Base-by-base conservation (phyloP, 1,284 basidiomycete species). In the Taiwanofungus camphoratus region DNA sequence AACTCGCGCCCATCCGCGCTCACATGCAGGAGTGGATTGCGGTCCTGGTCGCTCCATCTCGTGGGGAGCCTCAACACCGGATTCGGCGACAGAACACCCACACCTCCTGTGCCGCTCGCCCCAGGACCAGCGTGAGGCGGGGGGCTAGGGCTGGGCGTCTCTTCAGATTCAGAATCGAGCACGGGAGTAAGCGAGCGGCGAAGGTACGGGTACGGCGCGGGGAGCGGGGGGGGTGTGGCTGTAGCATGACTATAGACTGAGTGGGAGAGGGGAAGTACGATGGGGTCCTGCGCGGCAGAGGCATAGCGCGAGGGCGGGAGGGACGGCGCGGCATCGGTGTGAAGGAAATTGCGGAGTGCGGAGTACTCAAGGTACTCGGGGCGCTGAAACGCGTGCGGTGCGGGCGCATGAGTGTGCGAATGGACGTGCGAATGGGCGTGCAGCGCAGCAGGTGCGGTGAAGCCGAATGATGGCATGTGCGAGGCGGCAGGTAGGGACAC, bases 291-390 rank as follows among this genome's bases (percentile, higher is more conserved):
- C 26, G 39, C 44, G 39, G 30, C 24, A 9, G 35, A 31, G 12
- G 36, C 29, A 31, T 52, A 74, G 24, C 71, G 65, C 40, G 57
- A 61, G 6, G 66, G 62, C 34, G 69, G 60, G 37, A 68, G 55
- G 13, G 65, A 50, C 2, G 72, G 59, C 2, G 72, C 65, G 1
- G 71, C 55, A 48, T 87, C 84, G 1, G 81, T 79, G 45, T 78
- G 77, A 7, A 90, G 65, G 44, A 83, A 62, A 52, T 87, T 68
- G 41, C 81, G 77, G 39, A 90, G 66, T 3, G 81, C 74, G 3
- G 86, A 87, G 59, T 86, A 72, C 27, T 85, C 80, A 38, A 90
- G 73, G 61, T 90, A 90, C 2, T 77, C 60, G 2, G 87, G 87
- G 21, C 78, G 74, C 42, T 73, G 68, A 56, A 87, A 87, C 13